phyloP scores from a whole-genome alignment of 2,329 filamentous ascomycete genomes.

The Diaporthe velutina region DNA sequence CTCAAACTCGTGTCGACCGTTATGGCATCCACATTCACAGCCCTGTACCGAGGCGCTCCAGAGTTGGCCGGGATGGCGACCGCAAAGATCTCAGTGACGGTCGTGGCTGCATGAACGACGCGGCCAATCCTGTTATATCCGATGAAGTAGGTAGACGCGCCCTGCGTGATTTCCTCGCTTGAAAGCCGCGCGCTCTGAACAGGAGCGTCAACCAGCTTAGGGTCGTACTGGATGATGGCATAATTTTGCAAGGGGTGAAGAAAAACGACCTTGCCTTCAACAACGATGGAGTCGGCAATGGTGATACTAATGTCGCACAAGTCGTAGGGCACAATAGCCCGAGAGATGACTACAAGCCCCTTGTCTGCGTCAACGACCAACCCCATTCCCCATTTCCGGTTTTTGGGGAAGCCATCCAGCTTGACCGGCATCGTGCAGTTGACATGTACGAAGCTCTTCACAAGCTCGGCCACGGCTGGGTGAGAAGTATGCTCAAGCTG shows the following conservation, averaged over 20 bases:
- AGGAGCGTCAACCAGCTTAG: slow-evolving; percentile 90
- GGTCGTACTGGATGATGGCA: slow-evolving; percentile 94
- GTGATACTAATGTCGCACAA: slow-evolving; percentile 97
- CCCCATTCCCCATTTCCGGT: slow-evolving; percentile 94
- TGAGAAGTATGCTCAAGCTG: slow-evolving; percentile 90
- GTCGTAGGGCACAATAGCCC: slow-evolving; percentile 92
- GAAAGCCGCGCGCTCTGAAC: slow-evolving; percentile 91
- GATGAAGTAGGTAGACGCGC: slow-evolving; percentile 94
- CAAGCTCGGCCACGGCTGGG: slow-evolving; percentile 90
- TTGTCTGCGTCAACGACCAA: slow-evolving; percentile 98
- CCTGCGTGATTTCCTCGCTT: slow-evolving; percentile 86
- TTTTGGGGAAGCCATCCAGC: slow-evolving; percentile 96
- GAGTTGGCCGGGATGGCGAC: slow-evolving; percentile 94
- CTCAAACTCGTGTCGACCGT: slow-evolving; percentile 95
- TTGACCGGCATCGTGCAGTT: slow-evolving; percentile 95
- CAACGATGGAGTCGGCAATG: slow-evolving; percentile 95
- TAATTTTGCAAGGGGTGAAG: slow-evolving; percentile 98
- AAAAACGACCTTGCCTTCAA: slow-evolving; percentile 94
- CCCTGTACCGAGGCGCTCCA: slow-evolving; percentile 89
- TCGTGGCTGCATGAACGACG: slow-evolving; percentile 93
- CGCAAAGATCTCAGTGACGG: slow-evolving; percentile 96
- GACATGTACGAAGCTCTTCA: slow-evolving; percentile 94
- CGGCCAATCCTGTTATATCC: slow-evolving; percentile 98
- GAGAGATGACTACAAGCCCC: slow-evolving; percentile 92
- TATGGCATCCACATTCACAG: slow-evolving; percentile 96